Evolutionary conservation across 805 yeast genomes (phyloP).

Genomic region (Yarrowia porcina): DNA sequence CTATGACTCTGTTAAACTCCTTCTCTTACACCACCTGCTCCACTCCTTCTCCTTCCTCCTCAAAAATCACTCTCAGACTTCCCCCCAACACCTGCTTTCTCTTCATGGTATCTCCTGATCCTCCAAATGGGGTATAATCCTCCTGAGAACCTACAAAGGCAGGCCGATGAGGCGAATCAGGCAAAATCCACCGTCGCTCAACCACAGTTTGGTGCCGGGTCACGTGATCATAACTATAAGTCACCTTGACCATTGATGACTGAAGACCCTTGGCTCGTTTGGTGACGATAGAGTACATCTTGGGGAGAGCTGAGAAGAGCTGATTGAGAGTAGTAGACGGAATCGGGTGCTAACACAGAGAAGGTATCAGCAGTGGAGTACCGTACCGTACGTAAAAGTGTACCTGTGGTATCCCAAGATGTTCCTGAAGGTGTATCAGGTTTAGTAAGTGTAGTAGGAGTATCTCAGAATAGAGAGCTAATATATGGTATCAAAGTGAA

Average conservation of each 20-base stretch:
- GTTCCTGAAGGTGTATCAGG: no score
- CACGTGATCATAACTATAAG: neutral
- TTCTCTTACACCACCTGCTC: neutral
- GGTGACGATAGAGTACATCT: conserved; percentile 5
- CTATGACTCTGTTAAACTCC: no score
- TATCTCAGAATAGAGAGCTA: no score
- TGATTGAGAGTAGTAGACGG: no score
- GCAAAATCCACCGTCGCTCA: neutral
- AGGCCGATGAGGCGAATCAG: neutral
- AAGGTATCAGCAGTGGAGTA: neutral
- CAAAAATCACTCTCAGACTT: neutral
- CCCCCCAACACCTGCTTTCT: neutral
- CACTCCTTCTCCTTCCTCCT: neutral
- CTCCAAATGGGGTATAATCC: neutral
- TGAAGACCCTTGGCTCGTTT: neutral
- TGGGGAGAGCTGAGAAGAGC: no score
- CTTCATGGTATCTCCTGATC: neutral
- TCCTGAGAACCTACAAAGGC: neutral
- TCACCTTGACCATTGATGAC: neutral
- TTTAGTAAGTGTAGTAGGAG: no score
- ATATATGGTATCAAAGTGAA: no score
- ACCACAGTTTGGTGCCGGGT: neutral
- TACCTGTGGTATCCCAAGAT: no score
- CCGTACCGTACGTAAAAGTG: no score
- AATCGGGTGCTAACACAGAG: no score